A percentile compares a stretch with the other conserved stretches of the same genome.
Evolutionary conservation across 1,284 basidiomycete species (phyloP).

Genomic region (Vanrija sp.): DNA sequence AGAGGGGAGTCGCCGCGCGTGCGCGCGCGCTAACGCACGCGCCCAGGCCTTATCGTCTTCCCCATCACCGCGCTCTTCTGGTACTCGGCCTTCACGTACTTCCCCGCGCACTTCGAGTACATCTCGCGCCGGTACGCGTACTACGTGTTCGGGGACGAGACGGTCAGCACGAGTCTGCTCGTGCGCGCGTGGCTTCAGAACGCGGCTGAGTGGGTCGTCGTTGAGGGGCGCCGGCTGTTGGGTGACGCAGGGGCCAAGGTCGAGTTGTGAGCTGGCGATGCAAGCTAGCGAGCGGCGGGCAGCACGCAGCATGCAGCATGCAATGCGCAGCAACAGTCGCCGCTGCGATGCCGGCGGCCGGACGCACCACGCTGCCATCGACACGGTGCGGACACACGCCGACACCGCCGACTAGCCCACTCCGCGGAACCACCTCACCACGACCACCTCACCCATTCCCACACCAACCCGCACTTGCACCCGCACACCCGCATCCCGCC

Average conservation of each 20-base stretch:
- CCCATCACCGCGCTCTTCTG: slow-evolving; percentile 44
- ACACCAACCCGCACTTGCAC: too few species aligned
- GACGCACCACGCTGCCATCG: too few species aligned
- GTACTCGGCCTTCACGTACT: slow-evolving; percentile 46
- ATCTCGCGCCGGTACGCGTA: slow-evolving; percentile 46
- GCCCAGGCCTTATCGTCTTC: slow-evolving; percentile 34
- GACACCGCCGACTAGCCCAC: too few species aligned
- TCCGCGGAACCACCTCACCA: too few species aligned
- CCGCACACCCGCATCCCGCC: too few species aligned
- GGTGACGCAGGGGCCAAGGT: neutral
- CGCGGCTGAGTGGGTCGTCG: neutral
- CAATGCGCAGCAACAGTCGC: too few species aligned
- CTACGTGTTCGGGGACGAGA: slow-evolving; percentile 49
- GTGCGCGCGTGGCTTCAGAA: slow-evolving; percentile 2
- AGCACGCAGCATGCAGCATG: too few species aligned
- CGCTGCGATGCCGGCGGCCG: too few species aligned
- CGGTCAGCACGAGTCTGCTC: slow-evolving; percentile 9
- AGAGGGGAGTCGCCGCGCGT: too few species aligned
- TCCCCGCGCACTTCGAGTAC: slow-evolving; percentile 45
- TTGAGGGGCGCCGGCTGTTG: neutral
- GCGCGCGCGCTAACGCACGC: neutral
- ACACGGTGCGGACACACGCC: too few species aligned
- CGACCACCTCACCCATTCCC: too few species aligned
- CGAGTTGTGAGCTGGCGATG: neutral
- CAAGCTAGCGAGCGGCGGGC: too few species aligned